Percentiles rank a stretch among this genome's conserved stretches.
These are phyloP conservation scores for Apocynum venetum DNA, from an alignment of 257 asterid species.

Conservation along the genomic window DNA sequence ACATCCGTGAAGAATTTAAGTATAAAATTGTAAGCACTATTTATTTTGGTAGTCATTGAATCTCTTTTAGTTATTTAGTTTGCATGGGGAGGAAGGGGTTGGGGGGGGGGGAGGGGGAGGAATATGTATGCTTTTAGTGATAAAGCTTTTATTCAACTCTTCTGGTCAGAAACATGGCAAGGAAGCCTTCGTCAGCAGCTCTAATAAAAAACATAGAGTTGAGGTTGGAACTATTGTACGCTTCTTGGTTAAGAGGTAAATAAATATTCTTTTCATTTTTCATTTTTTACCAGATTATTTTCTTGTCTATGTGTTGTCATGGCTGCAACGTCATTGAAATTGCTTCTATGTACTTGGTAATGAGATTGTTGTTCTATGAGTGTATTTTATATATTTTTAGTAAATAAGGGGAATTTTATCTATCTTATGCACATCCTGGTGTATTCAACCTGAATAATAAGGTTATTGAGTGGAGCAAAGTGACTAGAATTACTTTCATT, in stretches of 20 bases:
- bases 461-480: background rate
- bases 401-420: background rate
- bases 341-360: too few species aligned
- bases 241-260: slow-evolving; percentile 62
- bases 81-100: background rate
- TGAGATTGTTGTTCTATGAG: background rate
- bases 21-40: slow-evolving; percentile 48
- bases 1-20: slow-evolving; percentile 61
- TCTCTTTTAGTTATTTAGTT: background rate
- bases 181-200: slow-evolving; percentile 49
- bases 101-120: background rate
- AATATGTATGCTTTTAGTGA: background rate
- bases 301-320: background rate
- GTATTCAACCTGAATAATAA: background rate
- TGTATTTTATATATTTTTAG: background rate
- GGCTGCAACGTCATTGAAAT: background rate
- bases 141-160: background rate
- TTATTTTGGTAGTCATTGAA: background rate
- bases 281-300: background rate
- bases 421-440: background rate
- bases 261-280: background rate
- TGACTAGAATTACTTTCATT: background rate
- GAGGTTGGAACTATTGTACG: slow-evolving; percentile 65
- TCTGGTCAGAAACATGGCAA: slow-evolving; percentile 55
- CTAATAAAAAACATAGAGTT: slow-evolving; percentile 55